These are phyloP conservation scores for Hortiboletus flavorubellus DNA, from an alignment of 768 basidiomycete genomes.

Conservation along the genomic window DNA sequence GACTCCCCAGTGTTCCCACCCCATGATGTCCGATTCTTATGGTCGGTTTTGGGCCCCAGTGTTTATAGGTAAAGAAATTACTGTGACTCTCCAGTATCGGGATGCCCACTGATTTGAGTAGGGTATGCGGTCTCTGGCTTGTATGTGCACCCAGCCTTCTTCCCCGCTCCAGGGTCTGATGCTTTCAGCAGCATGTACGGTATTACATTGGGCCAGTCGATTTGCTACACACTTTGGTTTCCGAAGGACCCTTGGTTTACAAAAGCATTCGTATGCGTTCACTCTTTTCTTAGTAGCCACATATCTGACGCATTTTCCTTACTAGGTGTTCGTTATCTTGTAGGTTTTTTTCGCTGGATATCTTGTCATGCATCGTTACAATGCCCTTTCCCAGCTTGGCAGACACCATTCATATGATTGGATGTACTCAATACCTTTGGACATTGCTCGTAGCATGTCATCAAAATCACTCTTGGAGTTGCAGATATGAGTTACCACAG, in stretches of 20 bases:
- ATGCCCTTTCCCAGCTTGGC: background rate
- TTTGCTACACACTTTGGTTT: conserved; percentile 8
- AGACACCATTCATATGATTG: conserved; percentile 7
- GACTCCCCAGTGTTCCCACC: no score
- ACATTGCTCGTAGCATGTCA: conserved; percentile 5
- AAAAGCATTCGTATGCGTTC: conserved; percentile 1
- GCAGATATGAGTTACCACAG: conserved; percentile 4
- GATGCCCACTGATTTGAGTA: background rate
- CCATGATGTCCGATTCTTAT: no score
- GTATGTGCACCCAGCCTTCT: background rate
- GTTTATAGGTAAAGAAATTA: conserved; percentile 3
- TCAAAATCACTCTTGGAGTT: background rate
- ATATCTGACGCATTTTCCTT: background rate
- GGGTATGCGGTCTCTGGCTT: conserved; percentile 1
- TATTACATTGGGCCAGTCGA: conserved; percentile 4
- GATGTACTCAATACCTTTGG: conserved; percentile 5
- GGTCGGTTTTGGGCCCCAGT: background rate
- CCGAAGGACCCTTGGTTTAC: background rate
- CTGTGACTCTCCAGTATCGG: background rate
- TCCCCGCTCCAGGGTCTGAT: background rate
- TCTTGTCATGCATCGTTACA: background rate
- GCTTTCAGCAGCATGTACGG: conserved; percentile 14
- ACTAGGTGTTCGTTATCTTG: conserved; percentile 2
- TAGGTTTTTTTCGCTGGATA: background rate
- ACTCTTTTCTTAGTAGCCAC: background rate